phyloP scores from a whole-genome alignment of 2,329 filamentous ascomycete genomes.

The Venturia nashicola region DNA sequence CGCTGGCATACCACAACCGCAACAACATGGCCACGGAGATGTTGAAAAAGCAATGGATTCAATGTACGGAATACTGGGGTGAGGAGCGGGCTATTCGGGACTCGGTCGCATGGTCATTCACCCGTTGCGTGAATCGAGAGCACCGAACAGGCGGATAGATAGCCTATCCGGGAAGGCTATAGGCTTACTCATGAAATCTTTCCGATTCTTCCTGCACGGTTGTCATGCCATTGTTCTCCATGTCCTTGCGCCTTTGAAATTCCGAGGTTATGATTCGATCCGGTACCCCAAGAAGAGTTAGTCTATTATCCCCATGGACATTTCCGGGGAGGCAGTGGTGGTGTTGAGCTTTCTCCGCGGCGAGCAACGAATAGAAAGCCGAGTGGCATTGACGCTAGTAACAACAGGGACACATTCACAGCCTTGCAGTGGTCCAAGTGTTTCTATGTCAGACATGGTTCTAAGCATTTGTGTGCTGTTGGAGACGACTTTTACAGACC shows the following conservation, averaged over 20 bases:
- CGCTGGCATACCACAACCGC: background rate
- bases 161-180: background rate
- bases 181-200: background rate
- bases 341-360: conserved; percentile 1
- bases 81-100: background rate
- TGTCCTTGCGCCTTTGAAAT: background rate
- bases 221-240: background rate
- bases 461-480: background rate
- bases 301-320: too few relatives aligned
- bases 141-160: background rate
- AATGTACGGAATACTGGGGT: background rate
- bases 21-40: background rate
- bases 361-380: background rate
- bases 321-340: too few relatives aligned
- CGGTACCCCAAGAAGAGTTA: background rate
- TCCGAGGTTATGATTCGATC: background rate
- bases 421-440: background rate
- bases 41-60: background rate
- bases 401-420: background rate
- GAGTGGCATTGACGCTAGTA: background rate
- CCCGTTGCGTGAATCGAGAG: background rate
- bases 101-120: background rate
- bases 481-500: background rate
- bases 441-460: background rate
- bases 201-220: background rate